These are phyloP conservation scores for Aspergillus texensis DNA, from an alignment of 2,329 filamentous ascomycete species.

Conservation along the genomic window DNA sequence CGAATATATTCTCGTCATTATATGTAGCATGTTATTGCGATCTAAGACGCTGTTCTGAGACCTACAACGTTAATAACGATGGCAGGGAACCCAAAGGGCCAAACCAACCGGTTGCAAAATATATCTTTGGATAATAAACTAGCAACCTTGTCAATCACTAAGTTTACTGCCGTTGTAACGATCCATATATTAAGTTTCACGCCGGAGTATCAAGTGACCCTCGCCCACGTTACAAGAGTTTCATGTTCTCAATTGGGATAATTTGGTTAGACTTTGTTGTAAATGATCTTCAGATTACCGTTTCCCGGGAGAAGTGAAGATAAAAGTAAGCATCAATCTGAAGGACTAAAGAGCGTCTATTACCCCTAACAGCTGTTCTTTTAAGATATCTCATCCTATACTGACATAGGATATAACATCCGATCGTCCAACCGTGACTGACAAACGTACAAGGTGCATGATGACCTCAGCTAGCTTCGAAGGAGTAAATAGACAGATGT, in stretches of 20 bases:
- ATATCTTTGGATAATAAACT: neutral
- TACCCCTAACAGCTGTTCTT: neutral
- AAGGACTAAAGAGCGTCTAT: neutral
- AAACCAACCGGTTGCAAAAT: neutral
- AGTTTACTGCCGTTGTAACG: neutral
- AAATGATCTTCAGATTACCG: too few relatives aligned
- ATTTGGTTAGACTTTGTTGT: too few relatives aligned
- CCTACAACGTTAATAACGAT: neutral
- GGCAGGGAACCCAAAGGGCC: neutral
- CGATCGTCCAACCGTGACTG: neutral
- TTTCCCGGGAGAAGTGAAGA: neutral
- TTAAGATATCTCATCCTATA: neutral
- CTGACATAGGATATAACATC: too few relatives aligned
- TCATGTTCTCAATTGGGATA: too few relatives aligned
- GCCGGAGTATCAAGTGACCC: neutral
- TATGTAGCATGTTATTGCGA: too few relatives aligned
- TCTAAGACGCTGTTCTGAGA: neutral
- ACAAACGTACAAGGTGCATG: neutral
- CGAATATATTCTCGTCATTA: too few relatives aligned
- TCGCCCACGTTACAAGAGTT: too few relatives aligned
- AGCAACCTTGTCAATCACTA: neutral
- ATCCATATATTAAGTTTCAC: neutral
- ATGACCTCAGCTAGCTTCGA: neutral
- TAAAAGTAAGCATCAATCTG: neutral
- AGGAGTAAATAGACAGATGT: neutral